phyloP scores from a whole-genome alignment of 73 alveolate species.

The Tetrahymena elliotti region DNA sequence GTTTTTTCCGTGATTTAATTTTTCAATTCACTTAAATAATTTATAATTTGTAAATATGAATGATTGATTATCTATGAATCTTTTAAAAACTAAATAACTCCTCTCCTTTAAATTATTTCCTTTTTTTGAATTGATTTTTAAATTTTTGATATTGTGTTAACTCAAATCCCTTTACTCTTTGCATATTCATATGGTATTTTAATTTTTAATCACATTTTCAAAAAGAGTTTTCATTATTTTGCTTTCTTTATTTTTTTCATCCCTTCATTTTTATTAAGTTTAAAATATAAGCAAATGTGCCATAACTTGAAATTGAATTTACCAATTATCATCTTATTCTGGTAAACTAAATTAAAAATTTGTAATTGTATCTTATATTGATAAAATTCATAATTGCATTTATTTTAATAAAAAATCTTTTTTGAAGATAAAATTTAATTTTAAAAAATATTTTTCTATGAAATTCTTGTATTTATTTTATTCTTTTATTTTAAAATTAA shows the following conservation, averaged over 20 bases:
- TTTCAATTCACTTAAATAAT: neutral
- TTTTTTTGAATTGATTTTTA: neutral
- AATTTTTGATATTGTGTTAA: neutral
- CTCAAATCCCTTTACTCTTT: neutral
- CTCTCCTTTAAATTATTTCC: neutral
- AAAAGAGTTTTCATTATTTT: neutral
- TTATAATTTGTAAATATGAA: neutral
- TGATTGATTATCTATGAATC: neutral
- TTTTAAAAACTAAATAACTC: neutral
- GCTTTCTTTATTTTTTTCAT: too few species aligned
- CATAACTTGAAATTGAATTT: too few species aligned
- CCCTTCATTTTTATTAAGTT: neutral
- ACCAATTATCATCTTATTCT: too few species aligned
- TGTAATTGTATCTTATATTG: too few species aligned
- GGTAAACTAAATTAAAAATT: neutral
- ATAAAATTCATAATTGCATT: too few species aligned
- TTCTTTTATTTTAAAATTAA: too few species aligned
- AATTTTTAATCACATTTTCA: neutral
- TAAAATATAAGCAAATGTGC: neutral
- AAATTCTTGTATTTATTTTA: too few species aligned
- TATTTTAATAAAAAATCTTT: too few species aligned
- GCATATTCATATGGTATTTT: neutral
- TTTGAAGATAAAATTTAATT: too few species aligned
- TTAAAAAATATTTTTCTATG: too few species aligned
- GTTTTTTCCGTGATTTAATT: neutral